phyloP scores from a whole-genome alignment of 2,329 filamentous ascomycete species.

The Chlorencoelia australis region DNA sequence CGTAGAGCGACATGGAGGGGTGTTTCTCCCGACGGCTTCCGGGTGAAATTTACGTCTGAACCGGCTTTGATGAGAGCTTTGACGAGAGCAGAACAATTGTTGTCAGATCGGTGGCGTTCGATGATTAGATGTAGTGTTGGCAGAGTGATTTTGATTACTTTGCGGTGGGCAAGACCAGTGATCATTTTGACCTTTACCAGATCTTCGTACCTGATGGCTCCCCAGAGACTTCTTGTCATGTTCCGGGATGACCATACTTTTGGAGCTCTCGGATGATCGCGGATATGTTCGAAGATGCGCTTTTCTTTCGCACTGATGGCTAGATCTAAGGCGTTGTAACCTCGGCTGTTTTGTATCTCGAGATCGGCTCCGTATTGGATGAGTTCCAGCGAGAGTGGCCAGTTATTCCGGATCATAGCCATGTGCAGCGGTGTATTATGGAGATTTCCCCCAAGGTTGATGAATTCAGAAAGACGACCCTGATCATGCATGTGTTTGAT shows the following conservation, averaged over 20 bases:
- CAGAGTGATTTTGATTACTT: not conserved
- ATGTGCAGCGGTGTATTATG: slow-evolving; percentile 1
- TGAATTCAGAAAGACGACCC: not conserved
- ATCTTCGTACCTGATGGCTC: not conserved
- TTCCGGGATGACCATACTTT: not conserved
- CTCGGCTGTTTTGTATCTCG: not conserved
- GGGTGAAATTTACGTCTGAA: not conserved
- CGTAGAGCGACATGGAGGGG: slow-evolving; percentile 2
- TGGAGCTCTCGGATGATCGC: too few relatives aligned
- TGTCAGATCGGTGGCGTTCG: not conserved
- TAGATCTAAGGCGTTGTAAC: not conserved
- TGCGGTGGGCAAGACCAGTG: not conserved
- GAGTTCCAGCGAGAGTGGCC: not conserved
- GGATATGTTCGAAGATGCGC: not conserved
- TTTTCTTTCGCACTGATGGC: not conserved
- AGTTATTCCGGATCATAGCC: not conserved
- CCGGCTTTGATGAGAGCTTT: not conserved
- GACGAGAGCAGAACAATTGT: not conserved
- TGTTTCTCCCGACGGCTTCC: not conserved
- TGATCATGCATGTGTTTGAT: slow-evolving; percentile 1
- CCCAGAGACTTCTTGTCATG: slow-evolving; percentile 1
- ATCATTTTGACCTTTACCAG: too few relatives aligned
- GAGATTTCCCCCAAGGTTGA: not conserved
- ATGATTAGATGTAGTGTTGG: slow-evolving; percentile 2
- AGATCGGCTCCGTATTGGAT: slow-evolving; percentile 1